These are phyloP conservation scores for Pouteria glomerata DNA, from an alignment of 148 eudicot species.

Conservation along the genomic window DNA sequence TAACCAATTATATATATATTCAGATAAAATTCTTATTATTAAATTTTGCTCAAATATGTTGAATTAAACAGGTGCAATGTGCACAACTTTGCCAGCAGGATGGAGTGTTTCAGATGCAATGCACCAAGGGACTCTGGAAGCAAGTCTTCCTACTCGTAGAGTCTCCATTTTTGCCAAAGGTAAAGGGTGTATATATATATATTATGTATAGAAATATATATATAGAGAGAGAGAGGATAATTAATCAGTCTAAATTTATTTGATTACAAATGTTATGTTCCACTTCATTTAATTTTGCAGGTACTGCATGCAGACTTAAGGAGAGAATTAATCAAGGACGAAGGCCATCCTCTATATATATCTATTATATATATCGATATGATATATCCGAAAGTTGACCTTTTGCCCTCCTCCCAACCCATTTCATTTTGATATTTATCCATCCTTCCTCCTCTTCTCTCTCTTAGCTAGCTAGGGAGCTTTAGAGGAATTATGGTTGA, in stretches of 20 bases:
- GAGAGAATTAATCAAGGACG: conserved; percentile 8
- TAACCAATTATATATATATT: too few relatives aligned
- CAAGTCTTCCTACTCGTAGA: neutral
- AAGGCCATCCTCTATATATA: neutral
- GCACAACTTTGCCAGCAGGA: conserved; percentile 91
- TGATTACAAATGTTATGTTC: neutral
- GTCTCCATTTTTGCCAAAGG: neutral
- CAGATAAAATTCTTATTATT: too few relatives aligned
- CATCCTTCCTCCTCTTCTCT: neutral
- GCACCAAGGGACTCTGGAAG: conserved; percentile 64
- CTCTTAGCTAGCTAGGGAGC: neutral
- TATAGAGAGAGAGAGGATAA: neutral
- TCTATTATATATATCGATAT: too few relatives aligned
- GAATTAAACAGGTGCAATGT: conserved; percentile 58
- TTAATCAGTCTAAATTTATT: neutral
- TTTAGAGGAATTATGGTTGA: conserved; percentile 10
- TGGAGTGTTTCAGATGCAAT: conserved; percentile 89
- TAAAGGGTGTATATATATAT: neutral
- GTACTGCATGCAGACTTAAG: neutral
- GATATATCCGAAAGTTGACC: neutral
- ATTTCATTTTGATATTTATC: neutral
- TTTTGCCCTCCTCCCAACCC: neutral
- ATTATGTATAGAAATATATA: neutral
- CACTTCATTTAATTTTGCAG: conserved; percentile 8
- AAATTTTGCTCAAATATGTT: neutral